Evolutionary conservation across 148 eudicot species (phyloP), one percentile per base, ranked within the genome.

Genomic region (Bassia scoparia): DNA sequence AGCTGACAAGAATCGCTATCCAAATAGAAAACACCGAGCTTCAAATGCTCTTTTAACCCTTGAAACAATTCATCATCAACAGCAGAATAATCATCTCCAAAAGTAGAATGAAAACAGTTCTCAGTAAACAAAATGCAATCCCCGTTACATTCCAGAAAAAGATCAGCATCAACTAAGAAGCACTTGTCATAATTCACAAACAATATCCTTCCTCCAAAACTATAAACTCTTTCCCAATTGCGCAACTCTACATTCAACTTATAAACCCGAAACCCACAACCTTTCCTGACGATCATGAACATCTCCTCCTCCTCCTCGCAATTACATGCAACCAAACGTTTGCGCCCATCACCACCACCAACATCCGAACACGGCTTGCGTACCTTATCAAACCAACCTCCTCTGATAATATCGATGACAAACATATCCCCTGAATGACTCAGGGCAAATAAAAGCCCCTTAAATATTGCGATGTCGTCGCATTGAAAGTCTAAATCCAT

Each of bases 161-260:
- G 27, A 8, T 31, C 1, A 30, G 43, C 61, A 10, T 31, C 9
- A 34, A 53, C 29, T 33, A 69, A 69, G 72, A 52, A 69, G 44
- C 72, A 69, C 29, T 35, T 33, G 31, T 69, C 72, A 69, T 46
- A 69, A 69, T 17, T 52, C 46, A 69, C 72, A 33, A 69, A 52
- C 59, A 69, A 34, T 31, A 69, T 53, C 61, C 15, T 50, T 1
- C 21, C 15, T 4, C 35, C 61, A 16, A 69, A 31, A 53, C 38
- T 34, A 9, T 69, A 31, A 37, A 69, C 27, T 14, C 53, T 30
- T 2, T 69, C 60, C 72, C 72, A 69, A 9, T 34, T 31, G 21
- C 23, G 44, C 15, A 31, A 8, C 46, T 34, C 43, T 34, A 52
- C 72, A 53, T 49, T 69, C 61, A 69, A 17, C 60, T 7, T 31